Conservation (phyloP, 352 stramenopile species). For the Peronospora destructor region DNA sequence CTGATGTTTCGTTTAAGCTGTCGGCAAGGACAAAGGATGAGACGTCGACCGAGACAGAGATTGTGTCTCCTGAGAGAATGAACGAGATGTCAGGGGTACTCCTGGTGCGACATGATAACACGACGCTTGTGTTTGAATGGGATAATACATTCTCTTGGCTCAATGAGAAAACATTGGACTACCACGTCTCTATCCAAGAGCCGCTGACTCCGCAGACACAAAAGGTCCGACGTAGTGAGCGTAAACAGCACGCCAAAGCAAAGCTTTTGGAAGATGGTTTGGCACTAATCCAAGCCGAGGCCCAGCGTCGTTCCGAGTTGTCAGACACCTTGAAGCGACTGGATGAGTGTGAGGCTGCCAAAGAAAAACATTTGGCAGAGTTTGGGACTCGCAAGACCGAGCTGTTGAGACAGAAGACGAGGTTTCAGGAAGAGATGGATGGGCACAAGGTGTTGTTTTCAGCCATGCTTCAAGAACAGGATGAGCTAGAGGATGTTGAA, state of each 20-base stretch:
- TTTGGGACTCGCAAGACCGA: constrained; percentile 28
- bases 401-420: constrained; percentile 32
- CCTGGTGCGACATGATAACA: constrained; percentile 30
- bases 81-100: constrained; percentile 48
- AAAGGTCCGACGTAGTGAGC: constrained; percentile 29
- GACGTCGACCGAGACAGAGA: constrained; percentile 21
- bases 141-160: constrained; percentile 84
- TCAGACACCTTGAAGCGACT: constrained; percentile 31
- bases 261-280: constrained; percentile 30
- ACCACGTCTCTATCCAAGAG: constrained; percentile 72
- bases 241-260: constrained; percentile 16
- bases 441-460: constrained; percentile 38
- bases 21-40: constrained; percentile 8
- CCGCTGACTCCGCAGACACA: constrained; percentile 38
- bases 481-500: constrained; percentile 45
- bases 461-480: constrained; percentile 35
- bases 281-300: constrained; percentile 32
- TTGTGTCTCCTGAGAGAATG: constrained; percentile 44
- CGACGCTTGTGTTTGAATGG: constrained; percentile 62
- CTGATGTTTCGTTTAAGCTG: constrained; percentile 55
- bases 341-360: constrained; percentile 28
- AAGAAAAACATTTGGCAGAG: constrained; percentile 28
- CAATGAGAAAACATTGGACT: constrained; percentile 80
- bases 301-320: constrained; percentile 30
- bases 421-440: constrained; percentile 57